phyloP scores from a whole-genome alignment of 2,329 filamentous ascomycete genomes.

The Verticillium zaregamsianum region DNA sequence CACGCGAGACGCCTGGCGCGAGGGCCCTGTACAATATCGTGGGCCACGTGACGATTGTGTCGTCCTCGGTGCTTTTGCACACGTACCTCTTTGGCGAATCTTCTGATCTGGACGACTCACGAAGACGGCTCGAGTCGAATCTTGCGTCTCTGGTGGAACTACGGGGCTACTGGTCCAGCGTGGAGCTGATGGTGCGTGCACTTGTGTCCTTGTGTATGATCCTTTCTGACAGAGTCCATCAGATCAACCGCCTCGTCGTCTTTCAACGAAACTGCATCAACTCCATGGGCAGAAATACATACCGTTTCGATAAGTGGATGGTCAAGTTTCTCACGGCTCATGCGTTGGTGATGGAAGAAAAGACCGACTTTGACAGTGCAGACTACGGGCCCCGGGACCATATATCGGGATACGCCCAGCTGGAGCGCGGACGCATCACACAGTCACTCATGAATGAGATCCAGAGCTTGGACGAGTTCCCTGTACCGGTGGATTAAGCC shows the following conservation, averaged over 20 bases:
- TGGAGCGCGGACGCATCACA: neutral
- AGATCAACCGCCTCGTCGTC: constrained; percentile 27
- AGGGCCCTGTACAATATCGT: constrained; percentile 28
- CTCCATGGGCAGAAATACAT: constrained; percentile 20
- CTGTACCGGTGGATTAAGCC: too few species aligned
- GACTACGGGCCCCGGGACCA: neutral
- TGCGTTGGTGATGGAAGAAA: constrained; percentile 22
- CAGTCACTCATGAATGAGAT: neutral
- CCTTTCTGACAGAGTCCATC: neutral
- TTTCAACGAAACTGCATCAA: constrained; percentile 26
- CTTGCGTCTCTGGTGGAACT: constrained; percentile 24
- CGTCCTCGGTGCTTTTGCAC: constrained; percentile 27
- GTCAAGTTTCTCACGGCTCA: constrained; percentile 36
- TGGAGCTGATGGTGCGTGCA: constrained; percentile 24
- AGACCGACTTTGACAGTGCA: constrained; percentile 22
- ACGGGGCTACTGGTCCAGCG: constrained; percentile 26
- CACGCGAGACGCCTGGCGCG: constrained; percentile 16
- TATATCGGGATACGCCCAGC: neutral
- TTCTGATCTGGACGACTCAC: constrained; percentile 21
- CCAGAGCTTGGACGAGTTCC: neutral
- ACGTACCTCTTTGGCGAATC: constrained; percentile 26
- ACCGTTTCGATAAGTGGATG: constrained; percentile 43
- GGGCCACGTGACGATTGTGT: constrained; percentile 28
- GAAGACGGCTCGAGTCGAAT: constrained; percentile 23
- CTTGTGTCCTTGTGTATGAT: neutral